Conservation (phyloP, 2,329 filamentous ascomycete species). For the Biscogniauxia marginata region DNA sequence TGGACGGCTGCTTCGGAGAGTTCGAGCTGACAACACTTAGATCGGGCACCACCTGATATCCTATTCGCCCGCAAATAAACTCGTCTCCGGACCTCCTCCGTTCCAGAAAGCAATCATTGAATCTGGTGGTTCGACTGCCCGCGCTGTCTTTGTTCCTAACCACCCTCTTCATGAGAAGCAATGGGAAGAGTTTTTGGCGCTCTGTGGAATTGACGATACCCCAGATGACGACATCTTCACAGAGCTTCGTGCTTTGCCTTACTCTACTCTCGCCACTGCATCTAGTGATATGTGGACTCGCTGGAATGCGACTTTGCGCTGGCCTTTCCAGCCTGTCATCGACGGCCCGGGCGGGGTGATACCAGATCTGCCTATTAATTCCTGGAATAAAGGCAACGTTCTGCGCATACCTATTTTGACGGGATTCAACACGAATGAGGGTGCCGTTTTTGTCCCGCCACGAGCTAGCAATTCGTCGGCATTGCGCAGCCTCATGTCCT, state of each 20-base stretch:
- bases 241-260: slow-evolving; percentile 45
- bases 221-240: slow-evolving; percentile 50
- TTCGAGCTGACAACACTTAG: slow-evolving; percentile 11
- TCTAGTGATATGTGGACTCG: slow-evolving; percentile 43
- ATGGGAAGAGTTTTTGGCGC: slow-evolving; percentile 52
- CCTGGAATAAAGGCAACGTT: slow-evolving; percentile 53
- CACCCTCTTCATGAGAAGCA: slow-evolving; percentile 59
- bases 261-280: slow-evolving; percentile 39
- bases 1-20: background rate
- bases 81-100: slow-evolving; percentile 35
- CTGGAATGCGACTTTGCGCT: slow-evolving; percentile 46
- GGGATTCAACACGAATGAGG: slow-evolving; percentile 71
- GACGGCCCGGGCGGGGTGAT: slow-evolving; percentile 57
- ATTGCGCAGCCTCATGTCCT: slow-evolving; percentile 60
- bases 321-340: slow-evolving; percentile 70
- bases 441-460: slow-evolving; percentile 60
- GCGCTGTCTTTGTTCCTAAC: slow-evolving; percentile 50
- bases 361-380: slow-evolving; percentile 54
- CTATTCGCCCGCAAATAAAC: slow-evolving; percentile 38
- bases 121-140: slow-evolving; percentile 55
- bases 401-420: slow-evolving; percentile 63
- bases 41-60: slow-evolving; percentile 64
- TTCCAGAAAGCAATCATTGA: slow-evolving; percentile 57
- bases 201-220: slow-evolving; percentile 48
- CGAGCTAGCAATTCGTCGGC: slow-evolving; percentile 45